Evolutionary conservation across 1,284 basidiomycete species (phyloP).

Genomic region (Ustilago vetiveriae): DNA sequence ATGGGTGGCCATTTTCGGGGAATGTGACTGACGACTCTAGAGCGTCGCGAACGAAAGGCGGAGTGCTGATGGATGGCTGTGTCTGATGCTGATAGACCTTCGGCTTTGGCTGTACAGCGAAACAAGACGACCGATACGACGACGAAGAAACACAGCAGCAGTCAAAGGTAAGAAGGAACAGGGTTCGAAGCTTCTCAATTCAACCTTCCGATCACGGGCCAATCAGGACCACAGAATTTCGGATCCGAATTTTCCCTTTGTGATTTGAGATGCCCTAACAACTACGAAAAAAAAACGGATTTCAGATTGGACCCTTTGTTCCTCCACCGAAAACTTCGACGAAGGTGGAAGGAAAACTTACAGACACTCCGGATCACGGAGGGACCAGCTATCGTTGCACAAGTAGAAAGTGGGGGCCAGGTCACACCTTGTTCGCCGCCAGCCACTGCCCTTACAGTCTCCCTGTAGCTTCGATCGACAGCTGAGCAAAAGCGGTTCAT

Average conservation of each 20-base stretch:
- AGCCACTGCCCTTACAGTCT: no score
- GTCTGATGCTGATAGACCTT: no score
- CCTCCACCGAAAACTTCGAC: not conserved
- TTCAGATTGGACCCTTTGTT: constrained; percentile 1
- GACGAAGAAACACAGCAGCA: not conserved
- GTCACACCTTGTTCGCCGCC: no score
- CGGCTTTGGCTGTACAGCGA: no score
- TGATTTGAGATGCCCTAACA: constrained; percentile 3
- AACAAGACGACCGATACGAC: not conserved
- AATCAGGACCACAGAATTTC: constrained; percentile 34
- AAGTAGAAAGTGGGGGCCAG: no score
- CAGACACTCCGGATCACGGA: no score
- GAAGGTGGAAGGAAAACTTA: not conserved
- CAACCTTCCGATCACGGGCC: constrained; percentile 47
- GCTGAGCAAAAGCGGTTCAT: no score
- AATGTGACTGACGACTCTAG: constrained; percentile 6
- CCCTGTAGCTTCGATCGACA: no score
- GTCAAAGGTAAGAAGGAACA: not conserved
- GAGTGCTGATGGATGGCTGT: no score
- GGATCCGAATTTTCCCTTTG: constrained; percentile 13
- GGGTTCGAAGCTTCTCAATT: constrained; percentile 19
- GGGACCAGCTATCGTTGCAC: no score
- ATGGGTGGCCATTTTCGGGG: constrained; percentile 63
- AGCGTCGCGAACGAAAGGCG: no score
- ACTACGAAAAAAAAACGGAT: not conserved